Evolutionary conservation across 805 yeast genomes (phyloP), one percentile per base, ranked within the genome.

Genomic region (Metschnikowia orientalis): DNA sequence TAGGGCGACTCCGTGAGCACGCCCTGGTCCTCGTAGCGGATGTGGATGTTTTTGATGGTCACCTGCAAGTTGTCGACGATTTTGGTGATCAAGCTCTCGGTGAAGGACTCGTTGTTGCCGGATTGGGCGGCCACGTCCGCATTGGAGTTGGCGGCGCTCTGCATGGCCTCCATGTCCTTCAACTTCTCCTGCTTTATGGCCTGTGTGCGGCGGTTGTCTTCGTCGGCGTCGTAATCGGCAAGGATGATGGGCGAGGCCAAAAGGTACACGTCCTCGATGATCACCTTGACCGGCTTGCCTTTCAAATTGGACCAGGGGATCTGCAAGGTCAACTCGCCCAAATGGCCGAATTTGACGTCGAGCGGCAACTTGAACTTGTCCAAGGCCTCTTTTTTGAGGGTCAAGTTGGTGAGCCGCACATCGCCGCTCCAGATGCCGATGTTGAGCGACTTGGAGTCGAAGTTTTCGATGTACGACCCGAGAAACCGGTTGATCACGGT

Each of bases 371-470:
- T 77, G 43, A 92, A 71, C 47, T 82, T 74, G 57, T 94, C 98
- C 28, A 92, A 66, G 3, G 96, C 87, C 54, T 89, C 97, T 41
- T 83, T 81, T 59, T 85, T 87, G 38, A 92, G 66, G 37, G 80
- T 73, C 41, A 94, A 71, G 54, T 89, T 79, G 41, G 71, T 72
- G 34, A 92, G 67, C 54, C 85, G 85, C 18, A 89, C 97, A 65
- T 92, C 97, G 22, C 99, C 99, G 50, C 88, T 77, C 95, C 97
- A 89, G 20, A 92, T 88, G 4, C 97, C 98, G 35, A 92, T 89
- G 48, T 92, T 89, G 50, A 92, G 65, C 53, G 92, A 96, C 46
- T 84, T 85, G 11, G 97, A 88, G 61, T 92, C 98, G 57, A 92
- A 92, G 59, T 94, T 85, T 61, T 94, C 95, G 30, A 90, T 88